Base-by-base conservation (phyloP, 2,329 filamentous ascomycete genomes). In the Verticillium nubilum region DNA sequence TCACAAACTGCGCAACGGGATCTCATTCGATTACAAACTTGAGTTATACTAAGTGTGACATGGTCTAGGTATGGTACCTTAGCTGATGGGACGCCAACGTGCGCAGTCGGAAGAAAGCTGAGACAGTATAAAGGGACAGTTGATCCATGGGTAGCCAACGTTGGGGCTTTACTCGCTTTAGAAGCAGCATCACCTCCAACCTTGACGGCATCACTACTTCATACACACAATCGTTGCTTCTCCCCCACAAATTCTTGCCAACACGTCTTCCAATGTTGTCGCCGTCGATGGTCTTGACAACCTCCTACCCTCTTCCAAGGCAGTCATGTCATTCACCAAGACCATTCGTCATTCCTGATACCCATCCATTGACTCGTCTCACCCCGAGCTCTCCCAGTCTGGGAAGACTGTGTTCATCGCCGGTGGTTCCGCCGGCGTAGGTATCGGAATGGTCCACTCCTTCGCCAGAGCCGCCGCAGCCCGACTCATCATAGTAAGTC, bases 361-460 rank as follows among this genome's bases (percentile, higher is more conserved):
- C 60, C 64, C 71, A 0, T 63, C 68, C 59, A 77, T 80, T 62
- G 70, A 67, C 0, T 69, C 77, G 1, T 50, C 62, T 0, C 70
- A 71, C 0, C 71, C 74, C 0, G 72, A 75, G 61, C 65, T 80
- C 9, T 74, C 69, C 4, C 76, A 80, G 53, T 65, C 68, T 1
- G 77, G 77, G n/a, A 67, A 69, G n/a, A 86, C 80, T 0, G 82
- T 89, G 5, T 76, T 91, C 9, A 84, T 92, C 67, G 88, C 86
- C 1, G 88, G 88, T 42, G 86, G 81, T 17, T 82, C 83, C 0
- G 80, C 79, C 0, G 86, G 88, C 27, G 85, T 91, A 54, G 88
- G 88, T 0, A 83, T 85, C 59, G 83, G 84, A 0, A 82, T 88
- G 15, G 86, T 87, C 3, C 78, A 80, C 54, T 76, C 86, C 54